phyloP scores from a whole-genome alignment of 2,329 filamentous ascomycete genomes.

The Botryosphaeria dothidea region DNA sequence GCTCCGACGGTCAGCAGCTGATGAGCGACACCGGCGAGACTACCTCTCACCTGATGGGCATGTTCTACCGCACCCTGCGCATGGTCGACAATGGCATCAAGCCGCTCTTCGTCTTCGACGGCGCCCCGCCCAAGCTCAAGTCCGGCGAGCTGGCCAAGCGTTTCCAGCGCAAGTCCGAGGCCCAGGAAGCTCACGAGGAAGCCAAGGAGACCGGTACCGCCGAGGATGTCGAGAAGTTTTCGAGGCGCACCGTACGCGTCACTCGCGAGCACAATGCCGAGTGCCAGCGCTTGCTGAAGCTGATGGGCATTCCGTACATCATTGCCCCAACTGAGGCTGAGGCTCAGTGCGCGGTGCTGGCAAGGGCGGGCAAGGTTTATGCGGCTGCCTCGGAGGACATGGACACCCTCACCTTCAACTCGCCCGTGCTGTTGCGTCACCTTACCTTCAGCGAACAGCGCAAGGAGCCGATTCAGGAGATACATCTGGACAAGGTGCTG shows the following conservation, averaged over 20 bases:
- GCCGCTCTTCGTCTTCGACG: slow-evolving; percentile 96
- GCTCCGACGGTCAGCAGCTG: slow-evolving; percentile 93
- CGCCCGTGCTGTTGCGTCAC: slow-evolving; percentile 86
- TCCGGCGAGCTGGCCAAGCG: slow-evolving; percentile 95
- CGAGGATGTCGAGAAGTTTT: slow-evolving; percentile 98
- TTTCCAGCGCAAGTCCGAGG: slow-evolving; percentile 91
- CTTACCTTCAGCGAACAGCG: slow-evolving; percentile 96
- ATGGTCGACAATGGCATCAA: slow-evolving; percentile 99
- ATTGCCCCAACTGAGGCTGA: slow-evolving; percentile 96
- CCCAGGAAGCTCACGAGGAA: slow-evolving; percentile 85
- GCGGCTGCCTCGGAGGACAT: slow-evolving; percentile 97
- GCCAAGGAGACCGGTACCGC: slow-evolving; percentile 97
- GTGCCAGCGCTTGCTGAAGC: slow-evolving; percentile 83
- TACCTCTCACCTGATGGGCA: slow-evolving; percentile 97
- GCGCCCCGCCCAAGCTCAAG: slow-evolving; percentile 94
- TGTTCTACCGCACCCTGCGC: slow-evolving; percentile 98
- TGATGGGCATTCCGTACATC: slow-evolving; percentile 96
- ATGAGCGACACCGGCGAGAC: slow-evolving; percentile 95
- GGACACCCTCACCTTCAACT: slow-evolving; percentile 95
- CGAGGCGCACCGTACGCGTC: slow-evolving; percentile 85
- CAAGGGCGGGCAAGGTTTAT: slow-evolving; percentile 90
- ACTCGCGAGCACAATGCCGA: slow-evolving; percentile 97
- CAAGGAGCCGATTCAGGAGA: slow-evolving; percentile 97
- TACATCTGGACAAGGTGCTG: slow-evolving; percentile 82
- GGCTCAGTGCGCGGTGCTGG: slow-evolving; percentile 90